These are phyloP conservation scores for Passalora sequoiae DNA, from an alignment of 2,329 filamentous ascomycete genomes.

Conservation along the genomic window DNA sequence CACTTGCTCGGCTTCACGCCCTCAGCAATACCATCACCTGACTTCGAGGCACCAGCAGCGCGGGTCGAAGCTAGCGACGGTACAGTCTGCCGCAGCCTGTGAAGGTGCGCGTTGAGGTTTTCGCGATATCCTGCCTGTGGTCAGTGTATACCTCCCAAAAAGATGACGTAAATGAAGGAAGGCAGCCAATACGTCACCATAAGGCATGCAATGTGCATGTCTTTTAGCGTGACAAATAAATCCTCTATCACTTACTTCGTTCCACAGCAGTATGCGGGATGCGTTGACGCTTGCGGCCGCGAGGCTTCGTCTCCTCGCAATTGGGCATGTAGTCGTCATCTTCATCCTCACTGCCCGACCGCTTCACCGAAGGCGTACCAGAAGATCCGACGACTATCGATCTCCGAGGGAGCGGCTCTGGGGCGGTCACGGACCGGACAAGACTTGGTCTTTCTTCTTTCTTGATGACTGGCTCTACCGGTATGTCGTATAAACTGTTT, in stretches of 20 bases:
- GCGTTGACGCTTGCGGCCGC: conserved; percentile 32
- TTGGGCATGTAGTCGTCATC: conserved; percentile 28
- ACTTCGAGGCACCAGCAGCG: conserved; percentile 14
- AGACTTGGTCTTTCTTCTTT: conserved; percentile 20
- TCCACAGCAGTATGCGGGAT: conserved; percentile 36
- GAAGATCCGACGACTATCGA: conserved; percentile 10
- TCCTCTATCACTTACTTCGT: too few species aligned
- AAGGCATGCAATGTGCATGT: too few species aligned
- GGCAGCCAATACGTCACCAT: too few species aligned
- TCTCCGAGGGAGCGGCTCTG: conserved; percentile 15
- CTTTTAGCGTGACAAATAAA: too few species aligned
- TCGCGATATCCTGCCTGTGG: conserved; percentile 37
- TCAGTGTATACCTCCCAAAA: too few species aligned
- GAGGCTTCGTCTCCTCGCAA: conserved; percentile 16
- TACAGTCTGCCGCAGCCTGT: conserved; percentile 31
- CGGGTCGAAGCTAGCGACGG: conserved; percentile 27
- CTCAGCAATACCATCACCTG: conserved; percentile 19
- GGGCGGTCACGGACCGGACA: conserved; percentile 25
- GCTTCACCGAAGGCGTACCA: conserved; percentile 20
- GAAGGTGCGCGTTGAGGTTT: conserved; percentile 35
- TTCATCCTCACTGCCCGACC: conserved; percentile 27
- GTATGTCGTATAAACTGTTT: conserved; percentile 10
- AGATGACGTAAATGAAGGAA: too few species aligned
- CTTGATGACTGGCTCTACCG: conserved; percentile 11
- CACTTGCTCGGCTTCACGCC: conserved; percentile 36